These are phyloP conservation scores for Phaeotremella skinneri DNA, from an alignment of 768 basidiomycete species.

Conservation along the genomic window DNA sequence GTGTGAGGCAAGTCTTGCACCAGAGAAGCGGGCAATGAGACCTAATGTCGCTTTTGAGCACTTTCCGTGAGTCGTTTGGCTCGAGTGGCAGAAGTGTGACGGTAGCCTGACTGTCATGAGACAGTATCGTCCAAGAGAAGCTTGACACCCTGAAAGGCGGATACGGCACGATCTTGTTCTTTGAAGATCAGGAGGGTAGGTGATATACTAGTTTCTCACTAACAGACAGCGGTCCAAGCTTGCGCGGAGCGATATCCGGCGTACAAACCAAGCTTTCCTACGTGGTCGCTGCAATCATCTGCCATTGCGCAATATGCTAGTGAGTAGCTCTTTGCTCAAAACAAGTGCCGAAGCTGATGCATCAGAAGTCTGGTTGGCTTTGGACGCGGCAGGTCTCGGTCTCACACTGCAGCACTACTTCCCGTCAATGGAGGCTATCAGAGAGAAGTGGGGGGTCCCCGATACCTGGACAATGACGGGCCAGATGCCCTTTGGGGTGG, in stretches of 20 bases:
- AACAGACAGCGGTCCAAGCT: background rate
- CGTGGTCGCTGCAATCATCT: conserved; percentile 11
- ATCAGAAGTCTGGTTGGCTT: conserved; percentile 12
- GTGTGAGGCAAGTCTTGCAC: background rate
- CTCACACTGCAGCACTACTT: conserved; percentile 13
- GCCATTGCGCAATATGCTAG: conserved; percentile 15
- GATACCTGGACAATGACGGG: conserved; percentile 12
- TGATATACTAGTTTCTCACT: background rate
- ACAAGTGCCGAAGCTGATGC: background rate
- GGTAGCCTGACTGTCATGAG: background rate
- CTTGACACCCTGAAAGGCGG: background rate
- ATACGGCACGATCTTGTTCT: conserved; percentile 8
- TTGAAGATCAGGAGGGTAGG: conserved; percentile 7
- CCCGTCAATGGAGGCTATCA: conserved; percentile 1
- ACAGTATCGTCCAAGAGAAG: conserved; percentile 7
- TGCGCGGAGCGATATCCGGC: conserved; percentile 2
- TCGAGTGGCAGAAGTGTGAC: no score
- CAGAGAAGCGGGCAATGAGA: conserved; percentile 2
- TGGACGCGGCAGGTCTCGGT: background rate
- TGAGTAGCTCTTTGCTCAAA: background rate
- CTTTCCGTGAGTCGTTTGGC: conserved; percentile 11
- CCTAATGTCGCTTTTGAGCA: conserved; percentile 17
- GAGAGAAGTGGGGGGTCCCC: conserved; percentile 3
- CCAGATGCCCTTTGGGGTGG: conserved; percentile 14
- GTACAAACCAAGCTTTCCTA: conserved; percentile 1